Evolutionary conservation across 345 rosid species (phyloP), one percentile per base, ranked within the genome.

Genomic region (Populus tremula): DNA sequence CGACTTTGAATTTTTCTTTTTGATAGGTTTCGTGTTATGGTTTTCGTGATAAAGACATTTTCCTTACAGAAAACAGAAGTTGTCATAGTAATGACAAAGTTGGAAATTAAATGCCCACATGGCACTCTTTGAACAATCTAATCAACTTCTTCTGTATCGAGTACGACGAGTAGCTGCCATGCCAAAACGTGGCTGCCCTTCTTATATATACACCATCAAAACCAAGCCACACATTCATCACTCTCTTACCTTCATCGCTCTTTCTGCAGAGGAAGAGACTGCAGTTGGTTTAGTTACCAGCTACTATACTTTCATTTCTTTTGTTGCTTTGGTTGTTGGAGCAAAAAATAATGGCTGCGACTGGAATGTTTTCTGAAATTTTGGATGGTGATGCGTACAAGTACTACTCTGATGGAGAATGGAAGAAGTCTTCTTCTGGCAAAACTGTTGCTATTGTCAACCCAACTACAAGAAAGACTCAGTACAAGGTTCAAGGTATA

Each of bases 401-500:
- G 76, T 96, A 91, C 82, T 93, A 92, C 87, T 65, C 85, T 73
- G 94, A 91, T 66, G 97, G 97, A 49, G 94, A 90, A 80, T 96
- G 99, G 99, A 90, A 80, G 82, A 88, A 86, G 49, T 92, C 98
- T 21, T 80, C 91, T 74, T 93, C 98, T 13, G 93, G 93, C 59
- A 96, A 94, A 83, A 85, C 77, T 80, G 98, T 93, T 8, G 76
- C 94, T 61, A 96, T 96, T 77, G 76, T 94, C 79, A 96, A 96
- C 78, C 99, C 98, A 0, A 75, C 95, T 1, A 93, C 97, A 1
- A 88, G 95, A 64, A 93, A 88, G 74, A 91, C 93, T 69, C 97
- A 92, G 80, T 96, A 88, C 90, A 93, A 88, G 83, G 99, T 96
- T 87, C 97, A 93, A 91, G 99, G 99, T 96, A 64, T 25, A 68